phyloP scores from a whole-genome alignment of 2,329 filamentous ascomycete genomes.

The Pseudogymnoascus sp. region DNA sequence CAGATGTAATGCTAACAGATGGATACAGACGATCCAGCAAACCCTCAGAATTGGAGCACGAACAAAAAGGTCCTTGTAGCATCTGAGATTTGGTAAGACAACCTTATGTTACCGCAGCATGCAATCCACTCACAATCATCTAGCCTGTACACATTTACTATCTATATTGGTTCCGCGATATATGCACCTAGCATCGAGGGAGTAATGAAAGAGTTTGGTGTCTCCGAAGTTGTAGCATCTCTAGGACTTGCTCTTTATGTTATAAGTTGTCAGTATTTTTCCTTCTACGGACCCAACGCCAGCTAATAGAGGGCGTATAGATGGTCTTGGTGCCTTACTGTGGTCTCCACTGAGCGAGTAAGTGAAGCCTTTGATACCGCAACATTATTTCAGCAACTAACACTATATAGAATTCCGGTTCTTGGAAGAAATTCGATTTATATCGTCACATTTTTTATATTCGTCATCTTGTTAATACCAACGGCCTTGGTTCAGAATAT shows the following conservation, averaged over 20 bases:
- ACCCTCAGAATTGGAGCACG: constrained; percentile 25
- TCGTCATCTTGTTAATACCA: constrained; percentile 57
- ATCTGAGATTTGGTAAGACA: constrained; percentile 18
- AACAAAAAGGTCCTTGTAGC: constrained; percentile 14
- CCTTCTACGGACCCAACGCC: neutral
- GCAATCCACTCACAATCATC: constrained; percentile 32
- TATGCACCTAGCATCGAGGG: constrained; percentile 37
- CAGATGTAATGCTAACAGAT: neutral
- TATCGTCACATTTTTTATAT: constrained; percentile 57
- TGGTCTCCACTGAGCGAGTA: constrained; percentile 55
- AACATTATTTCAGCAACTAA: neutral
- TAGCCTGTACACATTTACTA: constrained; percentile 39
- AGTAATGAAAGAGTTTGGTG: constrained; percentile 36
- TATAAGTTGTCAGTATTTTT: neutral
- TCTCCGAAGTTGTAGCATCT: constrained; percentile 36
- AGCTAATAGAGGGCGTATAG: neutral
- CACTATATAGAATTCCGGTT: constrained; percentile 48
- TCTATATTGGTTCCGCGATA: constrained; percentile 44
- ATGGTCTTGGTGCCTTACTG: constrained; percentile 52
- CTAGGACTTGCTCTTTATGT: constrained; percentile 44
- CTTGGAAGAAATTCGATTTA: constrained; percentile 60
- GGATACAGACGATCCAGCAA: constrained; percentile 20
- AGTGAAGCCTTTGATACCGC: neutral
- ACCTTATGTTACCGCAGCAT: constrained; percentile 9
- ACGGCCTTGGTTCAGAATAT: constrained; percentile 55